Conservation (phyloP, 176 grass and related monocot species). For the Calamus simplicifolius region DNA sequence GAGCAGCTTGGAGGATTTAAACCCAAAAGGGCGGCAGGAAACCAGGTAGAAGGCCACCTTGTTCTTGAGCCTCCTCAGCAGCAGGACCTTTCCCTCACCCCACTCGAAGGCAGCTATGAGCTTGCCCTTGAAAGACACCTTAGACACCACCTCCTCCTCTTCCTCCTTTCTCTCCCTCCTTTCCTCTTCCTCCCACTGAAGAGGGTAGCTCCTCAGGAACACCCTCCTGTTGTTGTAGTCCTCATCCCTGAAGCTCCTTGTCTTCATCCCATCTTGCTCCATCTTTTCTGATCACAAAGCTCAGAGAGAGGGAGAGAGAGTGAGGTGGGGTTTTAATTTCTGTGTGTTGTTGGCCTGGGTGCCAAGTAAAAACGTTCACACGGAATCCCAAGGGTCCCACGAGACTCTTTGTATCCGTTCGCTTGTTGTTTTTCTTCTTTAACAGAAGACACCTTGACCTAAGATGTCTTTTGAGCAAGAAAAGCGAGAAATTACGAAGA, state of each 20-base stretch:
- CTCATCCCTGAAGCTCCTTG: conserved; percentile 70
- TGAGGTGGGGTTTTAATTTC: no score
- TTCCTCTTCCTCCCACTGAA: conserved; percentile 58
- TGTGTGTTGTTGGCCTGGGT: no score
- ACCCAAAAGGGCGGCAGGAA: conserved; percentile 37
- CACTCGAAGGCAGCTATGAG: conserved; percentile 24
- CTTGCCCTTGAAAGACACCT: conserved; percentile 1
- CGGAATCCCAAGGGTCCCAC: no score
- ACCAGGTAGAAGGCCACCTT: conserved; percentile 48
- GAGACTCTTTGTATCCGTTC: no score
- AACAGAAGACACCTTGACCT: no score
- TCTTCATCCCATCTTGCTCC: conserved; percentile 12
- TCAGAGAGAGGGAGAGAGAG: no score
- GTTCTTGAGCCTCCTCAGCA: conserved; percentile 53
- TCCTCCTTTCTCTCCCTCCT: conserved; percentile 13
- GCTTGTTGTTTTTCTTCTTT: no score
- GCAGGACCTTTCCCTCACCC: conserved; percentile 51
- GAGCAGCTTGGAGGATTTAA: conserved; percentile 9
- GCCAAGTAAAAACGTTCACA: no score
- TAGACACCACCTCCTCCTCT: conserved; percentile 21
- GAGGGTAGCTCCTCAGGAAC: conserved; percentile 78
- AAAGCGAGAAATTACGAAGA: no score
- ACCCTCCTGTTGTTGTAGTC: conserved; percentile 67
- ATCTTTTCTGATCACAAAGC: background rate
- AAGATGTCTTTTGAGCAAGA: no score